Conservation (phyloP, 1,284 basidiomycete species). For the Ceratobasidium sp. region DNA sequence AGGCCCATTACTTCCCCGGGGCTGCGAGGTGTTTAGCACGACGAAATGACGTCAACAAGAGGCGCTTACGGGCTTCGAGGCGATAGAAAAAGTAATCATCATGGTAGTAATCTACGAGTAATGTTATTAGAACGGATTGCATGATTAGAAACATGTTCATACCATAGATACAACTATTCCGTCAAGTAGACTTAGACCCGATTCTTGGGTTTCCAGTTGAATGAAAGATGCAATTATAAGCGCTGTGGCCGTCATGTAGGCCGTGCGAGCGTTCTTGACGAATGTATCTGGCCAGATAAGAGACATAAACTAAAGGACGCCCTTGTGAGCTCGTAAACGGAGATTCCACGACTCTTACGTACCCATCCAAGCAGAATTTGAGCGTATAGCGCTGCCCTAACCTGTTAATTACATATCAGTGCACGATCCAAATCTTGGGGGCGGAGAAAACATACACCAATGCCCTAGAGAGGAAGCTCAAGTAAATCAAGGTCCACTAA, state of each 20-base stretch:
- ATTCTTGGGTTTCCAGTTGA: background rate
- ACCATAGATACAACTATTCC: slow-evolving; percentile 26
- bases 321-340: background rate
- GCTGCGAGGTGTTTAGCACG: background rate
- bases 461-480: background rate
- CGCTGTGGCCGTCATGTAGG: slow-evolving; percentile 26
- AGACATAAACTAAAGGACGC: background rate
- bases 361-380: slow-evolving; percentile 35
- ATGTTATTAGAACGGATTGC: background rate
- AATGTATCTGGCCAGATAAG: slow-evolving; percentile 5
- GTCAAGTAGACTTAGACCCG: slow-evolving; percentile 28
- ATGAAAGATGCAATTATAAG: slow-evolving; percentile 27
- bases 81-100: slow-evolving; percentile 27
- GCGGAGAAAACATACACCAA: background rate
- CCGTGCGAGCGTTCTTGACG: slow-evolving; percentile 26
- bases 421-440: background rate
- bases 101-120: slow-evolving; percentile 20
- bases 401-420: background rate
- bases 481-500: background rate
- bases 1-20: too few species aligned
- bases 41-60: background rate
- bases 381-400: slow-evolving; percentile 22
- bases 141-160: background rate
- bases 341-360: background rate
- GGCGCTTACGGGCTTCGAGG: slow-evolving; percentile 11